Evolutionary conservation across 2,329 filamentous ascomycete species (phyloP).

Genomic region (Delphinella strobiligena): DNA sequence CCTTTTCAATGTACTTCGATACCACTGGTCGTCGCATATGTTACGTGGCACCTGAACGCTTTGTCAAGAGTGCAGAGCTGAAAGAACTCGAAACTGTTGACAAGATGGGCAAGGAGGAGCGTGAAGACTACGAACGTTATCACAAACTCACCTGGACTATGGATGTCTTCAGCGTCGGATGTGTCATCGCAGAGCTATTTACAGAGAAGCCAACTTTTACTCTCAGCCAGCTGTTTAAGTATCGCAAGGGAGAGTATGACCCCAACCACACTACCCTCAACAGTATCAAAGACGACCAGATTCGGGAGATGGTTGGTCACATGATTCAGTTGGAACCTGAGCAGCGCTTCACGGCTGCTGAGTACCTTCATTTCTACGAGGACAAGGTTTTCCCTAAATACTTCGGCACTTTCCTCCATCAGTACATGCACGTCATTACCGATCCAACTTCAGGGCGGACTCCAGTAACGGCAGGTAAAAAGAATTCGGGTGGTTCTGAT

Average conservation of each 20-base stretch:
- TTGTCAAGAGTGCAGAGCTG: constrained; percentile 51
- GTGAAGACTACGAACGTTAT: constrained; percentile 13
- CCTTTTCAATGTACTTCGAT: constrained; percentile 97
- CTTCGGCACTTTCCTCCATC: constrained; percentile 94
- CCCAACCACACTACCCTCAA: constrained; percentile 68
- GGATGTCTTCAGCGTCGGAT: constrained; percentile 96
- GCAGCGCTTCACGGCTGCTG: constrained; percentile 81
- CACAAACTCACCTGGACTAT: constrained; percentile 75
- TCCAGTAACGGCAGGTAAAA: constrained; percentile 53
- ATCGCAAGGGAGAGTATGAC: constrained; percentile 84
- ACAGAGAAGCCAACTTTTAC: constrained; percentile 94
- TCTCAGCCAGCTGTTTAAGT: constrained; percentile 91
- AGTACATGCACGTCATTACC: constrained; percentile 94
- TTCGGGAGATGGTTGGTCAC: constrained; percentile 79
- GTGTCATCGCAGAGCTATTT: constrained; percentile 93
- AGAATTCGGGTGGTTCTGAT: constrained; percentile 76
- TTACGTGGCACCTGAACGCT: constrained; percentile 89
- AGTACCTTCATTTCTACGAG: constrained; percentile 87
- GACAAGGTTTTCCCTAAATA: constrained; percentile 88
- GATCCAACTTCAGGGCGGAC: constrained; percentile 73
- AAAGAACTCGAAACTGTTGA: constrained; percentile 20
- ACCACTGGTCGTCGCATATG: constrained; percentile 83
- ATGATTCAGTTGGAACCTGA: constrained; percentile 96
- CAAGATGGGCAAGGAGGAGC: constrained; percentile 33
- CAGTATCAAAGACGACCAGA: constrained; percentile 76